Conservation (phyloP, 2,329 filamentous ascomycete genomes). For the Beauveria medogensis region DNA sequence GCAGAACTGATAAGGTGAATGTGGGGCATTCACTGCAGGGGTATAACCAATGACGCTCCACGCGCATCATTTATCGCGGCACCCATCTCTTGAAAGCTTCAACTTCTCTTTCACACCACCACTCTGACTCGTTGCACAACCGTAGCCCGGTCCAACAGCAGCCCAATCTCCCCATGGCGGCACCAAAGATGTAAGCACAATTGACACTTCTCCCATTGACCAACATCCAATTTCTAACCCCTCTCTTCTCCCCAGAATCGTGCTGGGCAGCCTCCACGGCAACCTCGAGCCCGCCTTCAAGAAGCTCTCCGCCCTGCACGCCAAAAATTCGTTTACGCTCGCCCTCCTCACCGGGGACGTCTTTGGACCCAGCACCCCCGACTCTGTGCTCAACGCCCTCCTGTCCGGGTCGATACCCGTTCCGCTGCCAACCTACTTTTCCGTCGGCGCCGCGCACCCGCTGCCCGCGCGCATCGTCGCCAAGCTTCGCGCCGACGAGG, state of each 20-base stretch:
- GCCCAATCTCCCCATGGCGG: constrained; percentile 30
- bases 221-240: not conserved
- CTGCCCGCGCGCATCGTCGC: constrained; percentile 64
- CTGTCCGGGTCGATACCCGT: constrained; percentile 65
- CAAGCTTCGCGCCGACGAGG: constrained; percentile 64
- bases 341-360: constrained; percentile 79
- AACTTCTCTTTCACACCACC: constrained; percentile 3
- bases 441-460: constrained; percentile 61
- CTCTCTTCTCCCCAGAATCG: constrained; percentile 46
- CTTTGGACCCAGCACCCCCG: constrained; percentile 56
- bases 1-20: constrained; percentile 27
- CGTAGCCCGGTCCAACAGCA: not conserved
- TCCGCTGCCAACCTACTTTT: constrained; percentile 85
- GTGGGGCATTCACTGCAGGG: constrained; percentile 5
- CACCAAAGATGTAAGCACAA: constrained; percentile 38
- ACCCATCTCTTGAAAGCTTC: not conserved
- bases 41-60: constrained; percentile 22
- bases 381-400: constrained; percentile 53
- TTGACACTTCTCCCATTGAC: not conserved
- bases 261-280: constrained; percentile 77
- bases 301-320: constrained; percentile 72
- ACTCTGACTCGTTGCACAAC: not conserved
- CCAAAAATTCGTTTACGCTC: constrained; percentile 82
- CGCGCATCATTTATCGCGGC: constrained; percentile 22
- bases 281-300: constrained; percentile 66